Conservation (phyloP, 345 rosid genomes). For the Aquilaria malaccensis region DNA sequence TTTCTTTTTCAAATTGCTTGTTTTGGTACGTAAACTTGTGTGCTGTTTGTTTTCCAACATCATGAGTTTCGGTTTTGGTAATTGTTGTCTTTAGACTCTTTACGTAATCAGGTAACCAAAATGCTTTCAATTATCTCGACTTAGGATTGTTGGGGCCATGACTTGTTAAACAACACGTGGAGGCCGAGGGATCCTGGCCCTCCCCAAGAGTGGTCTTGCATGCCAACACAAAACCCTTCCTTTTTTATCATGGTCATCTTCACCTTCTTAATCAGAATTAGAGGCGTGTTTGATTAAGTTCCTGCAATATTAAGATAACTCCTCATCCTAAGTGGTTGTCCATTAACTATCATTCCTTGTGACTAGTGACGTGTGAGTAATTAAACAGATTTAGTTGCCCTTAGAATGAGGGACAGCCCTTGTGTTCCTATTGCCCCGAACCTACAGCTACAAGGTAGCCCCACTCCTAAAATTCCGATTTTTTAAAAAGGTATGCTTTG, state of each 20-base stretch:
- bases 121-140: no score
- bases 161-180: conserved; percentile 15
- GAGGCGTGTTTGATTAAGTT: conserved; percentile 9
- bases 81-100: no score
- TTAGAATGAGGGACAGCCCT: no score
- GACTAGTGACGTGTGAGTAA: not conserved
- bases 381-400: not conserved
- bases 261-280: not conserved
- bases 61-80: no score
- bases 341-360: not conserved
- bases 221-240: not conserved
- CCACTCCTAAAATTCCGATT: not conserved
- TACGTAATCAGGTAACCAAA: no score
- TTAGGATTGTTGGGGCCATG: not conserved
- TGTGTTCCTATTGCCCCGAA: not conserved
- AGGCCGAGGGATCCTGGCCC: not conserved
- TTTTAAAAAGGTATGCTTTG: no score
- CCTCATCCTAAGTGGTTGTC: not conserved
- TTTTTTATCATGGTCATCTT: not conserved
- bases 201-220: no score
- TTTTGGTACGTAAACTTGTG: no score
- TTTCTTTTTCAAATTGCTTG: no score
- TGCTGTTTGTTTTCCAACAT: no score
- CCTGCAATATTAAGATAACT: conserved; percentile 18
- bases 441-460: not conserved